These are phyloP conservation scores for Podospora didyma DNA, from an alignment of 495 filamentous ascomycete species.

Conservation along the genomic window DNA sequence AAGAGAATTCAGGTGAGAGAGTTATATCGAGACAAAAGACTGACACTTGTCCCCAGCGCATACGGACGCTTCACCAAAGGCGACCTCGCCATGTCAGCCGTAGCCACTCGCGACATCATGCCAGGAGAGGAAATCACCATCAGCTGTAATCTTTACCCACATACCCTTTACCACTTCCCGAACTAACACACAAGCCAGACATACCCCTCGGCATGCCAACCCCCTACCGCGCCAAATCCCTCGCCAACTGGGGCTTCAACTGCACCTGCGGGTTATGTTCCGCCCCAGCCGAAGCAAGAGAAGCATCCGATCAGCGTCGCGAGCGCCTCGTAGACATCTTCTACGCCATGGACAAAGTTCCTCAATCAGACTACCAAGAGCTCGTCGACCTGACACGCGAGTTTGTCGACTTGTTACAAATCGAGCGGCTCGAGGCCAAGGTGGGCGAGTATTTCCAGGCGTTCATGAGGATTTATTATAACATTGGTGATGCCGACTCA, in stretches of 20 bases:
- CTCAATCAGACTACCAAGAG: slow-evolving; percentile 9
- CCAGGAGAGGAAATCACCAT: slow-evolving; percentile 35
- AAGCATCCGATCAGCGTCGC: slow-evolving; percentile 25
- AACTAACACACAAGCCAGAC: slow-evolving; percentile 22
- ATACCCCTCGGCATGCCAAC: slow-evolving; percentile 27
- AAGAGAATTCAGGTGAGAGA: no score
- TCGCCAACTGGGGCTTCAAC: slow-evolving; percentile 33
- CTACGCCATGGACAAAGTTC: slow-evolving; percentile 18
- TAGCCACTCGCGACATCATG: slow-evolving; percentile 29
- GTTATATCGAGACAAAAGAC: no score
- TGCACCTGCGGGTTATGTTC: slow-evolving; percentile 32
- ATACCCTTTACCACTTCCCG: not conserved
- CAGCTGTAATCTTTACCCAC: slow-evolving; percentile 23
- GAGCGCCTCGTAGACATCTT: slow-evolving; percentile 24
- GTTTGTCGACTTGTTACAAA: slow-evolving; percentile 23
- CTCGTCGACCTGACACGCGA: slow-evolving; percentile 22
- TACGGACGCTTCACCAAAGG: slow-evolving; percentile 24
- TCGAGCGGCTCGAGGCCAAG: slow-evolving; percentile 26
- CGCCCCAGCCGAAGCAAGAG: slow-evolving; percentile 10
- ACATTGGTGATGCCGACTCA: slow-evolving; percentile 19
- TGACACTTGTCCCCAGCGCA: slow-evolving; percentile 15
- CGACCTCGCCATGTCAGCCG: slow-evolving; percentile 28
- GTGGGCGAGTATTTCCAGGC: slow-evolving; percentile 30
- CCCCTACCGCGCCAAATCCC: slow-evolving; percentile 15
- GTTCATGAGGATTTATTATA: slow-evolving; percentile 26